Evolutionary conservation across 306 rosid genomes (phyloP), one percentile per base, ranked within the genome.

Genomic region (Vachellia collinsii): DNA sequence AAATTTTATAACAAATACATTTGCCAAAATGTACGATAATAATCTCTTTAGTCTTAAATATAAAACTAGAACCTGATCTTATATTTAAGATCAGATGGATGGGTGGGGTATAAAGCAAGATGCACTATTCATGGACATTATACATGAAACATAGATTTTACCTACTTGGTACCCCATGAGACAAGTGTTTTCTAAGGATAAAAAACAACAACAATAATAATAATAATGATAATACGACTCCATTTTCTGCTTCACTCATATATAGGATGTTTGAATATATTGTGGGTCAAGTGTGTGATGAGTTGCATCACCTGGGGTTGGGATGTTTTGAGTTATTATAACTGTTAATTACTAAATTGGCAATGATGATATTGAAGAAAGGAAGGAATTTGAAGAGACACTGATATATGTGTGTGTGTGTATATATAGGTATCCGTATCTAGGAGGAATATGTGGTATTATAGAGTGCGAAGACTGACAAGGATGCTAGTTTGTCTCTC

Each of bases 401-500:
- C 2, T 0, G 1, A 29, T 54, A 19, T n/a, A 81, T 44, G 48
- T 44, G 48, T 44, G 48, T 2, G 4, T 58, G 3, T 58, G 9
- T 20, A 8, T 58, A 5, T 10, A 22, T 58, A 9, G 56, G 56
- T 50, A 16, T 50, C 56, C 8, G 56, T 58, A 22, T 3, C 12
- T 58, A 58, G 36, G 13, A 29, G 34, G 34, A 29, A 1, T 1
- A 7, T n/a, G 29, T 9, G 8, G 8, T 13, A 50, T 50, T 50
- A 50, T 50, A 50, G 56, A 50, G 56, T 16, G 20, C 5, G 56
- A 50, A n/a, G 83, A 79, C 92, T 87, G 94, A 88, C 88, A 88
- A 85, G 82, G 81, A 78, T 86, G 68, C 63, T 77, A 7, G 61
- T n/a, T 91, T 89, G 95, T 87, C 95, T 73, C 74, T 80, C 82